A percentile compares a stretch with the other conserved stretches of the same genome.
Evolutionary conservation across 345 rosid species (phyloP).

Genomic region (Kandelia obovata): DNA sequence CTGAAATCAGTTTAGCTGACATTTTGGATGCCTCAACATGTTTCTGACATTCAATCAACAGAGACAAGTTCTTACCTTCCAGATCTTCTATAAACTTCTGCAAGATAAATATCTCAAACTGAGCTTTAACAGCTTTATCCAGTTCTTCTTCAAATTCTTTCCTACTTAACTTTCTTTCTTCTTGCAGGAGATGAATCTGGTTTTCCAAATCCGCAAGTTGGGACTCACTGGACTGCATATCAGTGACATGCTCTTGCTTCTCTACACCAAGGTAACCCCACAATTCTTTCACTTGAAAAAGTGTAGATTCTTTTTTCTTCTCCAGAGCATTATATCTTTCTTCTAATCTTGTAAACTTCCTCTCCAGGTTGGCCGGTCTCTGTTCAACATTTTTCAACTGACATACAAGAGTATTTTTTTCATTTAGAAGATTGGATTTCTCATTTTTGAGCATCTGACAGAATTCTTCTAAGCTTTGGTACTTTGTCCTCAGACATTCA

Average conservation of each 20-base stretch:
- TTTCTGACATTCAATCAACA: conserved; percentile 31
- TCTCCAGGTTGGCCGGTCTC: conserved; percentile 60
- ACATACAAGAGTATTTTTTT: conserved; percentile 18
- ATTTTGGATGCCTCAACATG: conserved; percentile 28
- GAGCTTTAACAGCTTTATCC: conserved; percentile 44
- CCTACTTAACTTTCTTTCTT: conserved; percentile 45
- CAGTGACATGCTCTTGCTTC: conserved; percentile 51
- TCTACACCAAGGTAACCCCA: conserved; percentile 52
- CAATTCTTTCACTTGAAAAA: conserved; percentile 27
- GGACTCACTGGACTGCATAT: conserved; percentile 54
- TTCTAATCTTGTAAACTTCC: conserved; percentile 50
- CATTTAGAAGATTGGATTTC: conserved; percentile 21
- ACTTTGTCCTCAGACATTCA: conserved; percentile 22
- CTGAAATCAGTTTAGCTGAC: conserved; percentile 26
- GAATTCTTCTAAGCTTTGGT: conserved; percentile 25
- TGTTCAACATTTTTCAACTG: conserved; percentile 33
- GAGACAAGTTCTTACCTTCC: conserved; percentile 27
- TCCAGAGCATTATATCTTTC: conserved; percentile 25
- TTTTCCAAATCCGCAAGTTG: conserved; percentile 65
- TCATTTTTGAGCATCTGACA: conserved; percentile 28
- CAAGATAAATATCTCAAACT: conserved; percentile 31
- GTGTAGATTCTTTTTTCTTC: conserved; percentile 19
- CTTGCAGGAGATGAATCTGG: conserved; percentile 56
- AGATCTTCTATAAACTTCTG: conserved; percentile 35
- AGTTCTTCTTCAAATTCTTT: conserved; percentile 81